These are phyloP conservation scores for Pistacia integerrima DNA, from an alignment of 345 rosid species.

Conservation along the genomic window DNA sequence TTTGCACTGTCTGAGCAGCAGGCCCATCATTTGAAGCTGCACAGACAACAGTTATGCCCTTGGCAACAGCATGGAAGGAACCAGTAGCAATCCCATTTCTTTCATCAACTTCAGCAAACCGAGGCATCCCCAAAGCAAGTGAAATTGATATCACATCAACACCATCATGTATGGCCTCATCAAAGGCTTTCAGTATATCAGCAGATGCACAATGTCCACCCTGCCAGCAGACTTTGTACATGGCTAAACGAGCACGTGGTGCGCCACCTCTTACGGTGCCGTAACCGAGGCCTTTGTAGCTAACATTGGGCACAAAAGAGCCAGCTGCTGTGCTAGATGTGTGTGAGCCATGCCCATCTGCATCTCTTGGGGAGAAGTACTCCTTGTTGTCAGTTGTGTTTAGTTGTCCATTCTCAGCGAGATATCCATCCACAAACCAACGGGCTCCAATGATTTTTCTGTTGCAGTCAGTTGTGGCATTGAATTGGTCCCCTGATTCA, in stretches of 20 bases:
- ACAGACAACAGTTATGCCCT: constrained; percentile 50
- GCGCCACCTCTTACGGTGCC: constrained; percentile 58
- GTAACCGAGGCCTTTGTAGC: no score
- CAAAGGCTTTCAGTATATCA: constrained; percentile 56
- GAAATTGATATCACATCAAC: constrained; percentile 42
- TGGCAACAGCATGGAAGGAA: constrained; percentile 56
- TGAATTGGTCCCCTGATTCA: no score
- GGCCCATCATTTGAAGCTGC: constrained; percentile 58
- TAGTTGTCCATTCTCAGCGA: no score
- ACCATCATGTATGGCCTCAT: constrained; percentile 50
- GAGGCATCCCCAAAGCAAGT: constrained; percentile 29
- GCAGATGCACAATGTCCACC: constrained; percentile 40
- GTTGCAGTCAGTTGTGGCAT: no score
- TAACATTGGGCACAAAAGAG: no score
- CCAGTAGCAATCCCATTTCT: constrained; percentile 43
- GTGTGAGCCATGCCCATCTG: no score
- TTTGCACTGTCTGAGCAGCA: constrained; percentile 29
- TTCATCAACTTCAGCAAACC: constrained; percentile 44
- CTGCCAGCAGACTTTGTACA: constrained; percentile 59
- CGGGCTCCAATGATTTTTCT: no score
- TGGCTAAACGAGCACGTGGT: constrained; percentile 50
- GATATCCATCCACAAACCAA: no score
- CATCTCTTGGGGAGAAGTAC: no score
- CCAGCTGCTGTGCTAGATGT: no score
- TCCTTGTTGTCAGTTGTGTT: no score